Evolutionary conservation across 176 grass and related monocot species (phyloP).

Genomic region (Pontederia paniculata): DNA sequence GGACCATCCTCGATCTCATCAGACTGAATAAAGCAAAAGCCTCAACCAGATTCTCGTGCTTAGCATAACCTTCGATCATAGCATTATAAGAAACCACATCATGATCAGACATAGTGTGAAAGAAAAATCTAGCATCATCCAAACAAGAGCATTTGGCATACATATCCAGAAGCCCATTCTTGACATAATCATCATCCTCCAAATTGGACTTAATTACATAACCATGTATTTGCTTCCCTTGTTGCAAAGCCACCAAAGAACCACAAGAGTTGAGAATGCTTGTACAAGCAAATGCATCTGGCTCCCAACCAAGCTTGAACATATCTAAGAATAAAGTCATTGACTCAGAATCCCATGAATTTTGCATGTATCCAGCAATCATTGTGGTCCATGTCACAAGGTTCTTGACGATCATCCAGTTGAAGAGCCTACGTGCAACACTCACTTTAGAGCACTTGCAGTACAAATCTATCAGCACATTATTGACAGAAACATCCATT

Average conservation of each 20-base stretch:
- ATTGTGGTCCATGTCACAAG: slow-evolving; percentile 86
- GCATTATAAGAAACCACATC: slow-evolving; percentile 57
- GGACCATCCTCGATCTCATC: slow-evolving; percentile 48
- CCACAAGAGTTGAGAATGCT: slow-evolving; percentile 62
- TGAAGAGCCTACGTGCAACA: slow-evolving; percentile 49
- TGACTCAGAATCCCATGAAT: slow-evolving; percentile 39
- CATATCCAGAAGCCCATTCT: slow-evolving; percentile 70
- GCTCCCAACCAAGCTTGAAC: slow-evolving; percentile 37
- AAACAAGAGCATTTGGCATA: slow-evolving; percentile 59
- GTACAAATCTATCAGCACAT: slow-evolving; percentile 48
- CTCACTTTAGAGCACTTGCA: slow-evolving; percentile 50
- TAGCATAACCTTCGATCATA: slow-evolving; percentile 78
- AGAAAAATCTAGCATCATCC: slow-evolving; percentile 38
- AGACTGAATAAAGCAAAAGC: slow-evolving; percentile 36
- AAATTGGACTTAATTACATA: slow-evolving; percentile 53
- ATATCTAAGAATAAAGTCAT: slow-evolving; percentile 47
- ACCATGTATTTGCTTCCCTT: slow-evolving; percentile 65
- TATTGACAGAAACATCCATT: slow-evolving; percentile 39
- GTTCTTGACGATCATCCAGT: slow-evolving; percentile 32
- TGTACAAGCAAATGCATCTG: slow-evolving; percentile 57
- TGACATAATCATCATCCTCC: slow-evolving; percentile 49
- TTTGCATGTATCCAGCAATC: slow-evolving; percentile 70
- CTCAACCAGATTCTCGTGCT: slow-evolving; percentile 33
- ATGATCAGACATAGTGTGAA: slow-evolving; percentile 40
- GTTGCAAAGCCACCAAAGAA: slow-evolving; percentile 28